Base-by-base conservation (phyloP, 352 stramenopile species). In the Detonula confervacea region DNA sequence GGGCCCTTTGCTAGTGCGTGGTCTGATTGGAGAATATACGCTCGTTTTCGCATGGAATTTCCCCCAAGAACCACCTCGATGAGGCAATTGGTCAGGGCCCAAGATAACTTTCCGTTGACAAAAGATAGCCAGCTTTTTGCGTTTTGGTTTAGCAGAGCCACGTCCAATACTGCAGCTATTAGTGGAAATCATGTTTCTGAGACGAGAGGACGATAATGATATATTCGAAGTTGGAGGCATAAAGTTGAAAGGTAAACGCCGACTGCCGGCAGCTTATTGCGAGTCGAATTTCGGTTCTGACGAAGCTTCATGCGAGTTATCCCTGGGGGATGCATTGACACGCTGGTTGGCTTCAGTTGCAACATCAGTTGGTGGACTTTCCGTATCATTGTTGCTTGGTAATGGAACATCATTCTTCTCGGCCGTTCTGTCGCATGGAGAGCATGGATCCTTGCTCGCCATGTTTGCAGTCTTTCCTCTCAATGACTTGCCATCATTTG, bases 11-110 rank as follows among this genome's bases (percentile, higher is more conserved):
- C 60, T 68, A 37, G 24, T 29, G 60, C 60, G 60, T 56, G 60
- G 60, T 20, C 60, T 54, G 33, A 68, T 68, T 42, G 60, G 60
- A 68, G 60, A 68, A 24, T 30, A 44, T 12, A 14, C 29, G 12
- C 14, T 63, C 22, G 25, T 25, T 22, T 27, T 29, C 24, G 12
- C 18, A 12, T 24, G 1, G 16, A 20, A 54, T 27, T 54, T 54
- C 3, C 12, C 27, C 46, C 18, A 54, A 5, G 3, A 54, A 5
- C 46, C 24, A 54, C 18, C n/a, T n/a, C n/a, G n/a, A 16, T 16
- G 39, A 16, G 39, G 18, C 39, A 49, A n/a, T 49, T 9, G 18
- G 18, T 37, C 25, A 30, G 51, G 30, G 6, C 22, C 22, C n/a
- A 16, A 35, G n/a, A n/a, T n/a, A 60, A 1, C 2, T 20, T 20